Evolutionary conservation across 371 early-diverging fungal genomes (phyloP).

Genomic region (Mortierella sp.): DNA sequence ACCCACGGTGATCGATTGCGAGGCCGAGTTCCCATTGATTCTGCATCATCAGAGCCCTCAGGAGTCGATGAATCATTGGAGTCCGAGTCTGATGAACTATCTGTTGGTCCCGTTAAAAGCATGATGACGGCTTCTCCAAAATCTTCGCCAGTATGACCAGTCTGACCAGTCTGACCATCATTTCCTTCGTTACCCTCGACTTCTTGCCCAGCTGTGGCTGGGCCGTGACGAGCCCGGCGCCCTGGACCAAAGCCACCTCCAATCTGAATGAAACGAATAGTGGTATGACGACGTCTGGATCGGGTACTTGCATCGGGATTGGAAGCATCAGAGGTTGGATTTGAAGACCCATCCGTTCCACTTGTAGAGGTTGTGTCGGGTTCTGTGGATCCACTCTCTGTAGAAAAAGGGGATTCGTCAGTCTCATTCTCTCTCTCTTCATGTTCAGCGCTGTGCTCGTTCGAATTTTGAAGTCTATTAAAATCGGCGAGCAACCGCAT

Average conservation of each 20-base stretch:
- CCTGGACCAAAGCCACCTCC: constrained; percentile 19
- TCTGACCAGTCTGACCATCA: neutral
- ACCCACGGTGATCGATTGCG: constrained; percentile 49
- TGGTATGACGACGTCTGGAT: constrained; percentile 29
- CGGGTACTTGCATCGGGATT: constrained; percentile 5
- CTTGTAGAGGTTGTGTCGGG: neutral
- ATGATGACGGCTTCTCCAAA: constrained; percentile 37
- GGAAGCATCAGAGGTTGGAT: neutral
- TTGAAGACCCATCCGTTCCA: neutral
- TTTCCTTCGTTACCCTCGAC: constrained; percentile 9
- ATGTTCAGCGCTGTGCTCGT: neutral
- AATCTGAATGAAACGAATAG: constrained; percentile 49
- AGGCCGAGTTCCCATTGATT: constrained; percentile 9
- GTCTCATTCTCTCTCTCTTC: neutral
- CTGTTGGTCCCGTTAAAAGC: constrained; percentile 35
- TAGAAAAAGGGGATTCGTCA: neutral
- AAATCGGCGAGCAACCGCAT: constrained; percentile 35
- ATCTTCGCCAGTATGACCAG: constrained; percentile 12
- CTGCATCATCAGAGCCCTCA: constrained; percentile 19
- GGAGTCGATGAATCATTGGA: constrained; percentile 1
- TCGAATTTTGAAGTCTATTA: constrained; percentile 15
- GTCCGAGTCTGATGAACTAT: constrained; percentile 13
- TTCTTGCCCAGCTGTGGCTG: neutral
- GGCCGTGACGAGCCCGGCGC: constrained; percentile 7
- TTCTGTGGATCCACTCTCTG: neutral